These are phyloP conservation scores for Pilasporangium apinafurcum DNA, from an alignment of 352 stramenopile species.

Conservation along the genomic window DNA sequence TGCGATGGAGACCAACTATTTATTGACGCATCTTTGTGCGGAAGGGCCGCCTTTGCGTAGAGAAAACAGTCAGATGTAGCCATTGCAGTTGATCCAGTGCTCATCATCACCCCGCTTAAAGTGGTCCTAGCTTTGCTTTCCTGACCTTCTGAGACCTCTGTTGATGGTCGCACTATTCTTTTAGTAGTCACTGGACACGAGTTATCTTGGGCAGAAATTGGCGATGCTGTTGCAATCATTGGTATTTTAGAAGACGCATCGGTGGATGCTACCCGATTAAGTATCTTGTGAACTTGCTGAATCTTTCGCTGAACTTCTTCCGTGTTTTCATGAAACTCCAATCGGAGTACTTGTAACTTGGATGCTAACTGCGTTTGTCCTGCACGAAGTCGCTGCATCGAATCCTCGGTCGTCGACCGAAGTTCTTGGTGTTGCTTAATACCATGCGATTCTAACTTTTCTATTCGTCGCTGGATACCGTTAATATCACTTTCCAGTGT, in stretches of 20 bases:
- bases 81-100: slow-evolving; percentile 6
- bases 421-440: slow-evolving; percentile 17
- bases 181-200: slow-evolving; percentile 2
- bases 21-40: slow-evolving; percentile 11
- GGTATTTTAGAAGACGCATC: too few species aligned
- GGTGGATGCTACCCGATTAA: slow-evolving; percentile 5
- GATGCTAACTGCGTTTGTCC: slow-evolving; percentile 22
- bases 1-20: too few species aligned
- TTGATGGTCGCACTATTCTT: slow-evolving; percentile 5
- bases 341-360: slow-evolving; percentile 34
- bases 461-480: slow-evolving; percentile 14
- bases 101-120: slow-evolving; percentile 7
- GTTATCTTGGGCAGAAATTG: too few species aligned
- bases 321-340: slow-evolving; percentile 28
- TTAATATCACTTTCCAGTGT: slow-evolving; percentile 11
- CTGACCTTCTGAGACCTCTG: slow-evolving; percentile 1
- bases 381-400: slow-evolving; percentile 15
- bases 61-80: slow-evolving; percentile 29
- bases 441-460: slow-evolving; percentile 15
- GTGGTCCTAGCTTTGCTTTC: slow-evolving; percentile 1
- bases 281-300: slow-evolving; percentile 20
- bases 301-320: slow-evolving; percentile 19
- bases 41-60: slow-evolving; percentile 33
- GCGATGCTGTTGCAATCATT: too few species aligned
- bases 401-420: slow-evolving; percentile 8